Evolutionary conservation across 139 green algal species (phyloP).

Genomic region (Pedinophyceae sp.): DNA sequence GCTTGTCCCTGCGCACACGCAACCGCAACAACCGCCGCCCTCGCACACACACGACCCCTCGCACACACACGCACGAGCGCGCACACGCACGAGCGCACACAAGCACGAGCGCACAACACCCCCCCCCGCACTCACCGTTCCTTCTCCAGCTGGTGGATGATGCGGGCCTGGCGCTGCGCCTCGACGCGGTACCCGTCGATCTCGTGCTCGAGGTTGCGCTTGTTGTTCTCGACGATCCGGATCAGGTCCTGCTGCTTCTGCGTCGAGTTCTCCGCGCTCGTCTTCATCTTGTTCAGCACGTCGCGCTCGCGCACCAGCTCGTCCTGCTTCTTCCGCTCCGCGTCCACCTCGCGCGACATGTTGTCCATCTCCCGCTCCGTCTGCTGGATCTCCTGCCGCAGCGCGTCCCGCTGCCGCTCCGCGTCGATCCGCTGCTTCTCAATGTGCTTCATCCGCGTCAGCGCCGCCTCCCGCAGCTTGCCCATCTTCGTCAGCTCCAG

Average conservation of each 20-base stretch:
- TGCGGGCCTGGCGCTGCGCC: slow-evolving; percentile 45
- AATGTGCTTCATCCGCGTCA: slow-evolving; percentile 27
- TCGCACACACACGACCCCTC: too few species aligned
- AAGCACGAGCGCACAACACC: too few species aligned
- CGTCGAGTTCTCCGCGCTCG: slow-evolving; percentile 59
- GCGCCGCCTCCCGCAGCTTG: slow-evolving; percentile 41
- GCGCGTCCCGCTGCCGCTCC: slow-evolving; percentile 24
- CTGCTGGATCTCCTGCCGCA: slow-evolving; percentile 4
- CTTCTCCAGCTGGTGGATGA: slow-evolving; percentile 56
- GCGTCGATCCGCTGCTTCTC: slow-evolving; percentile 34
- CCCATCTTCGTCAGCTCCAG: slow-evolving; percentile 42
- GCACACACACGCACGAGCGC: too few species aligned
- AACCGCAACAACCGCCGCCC: too few species aligned
- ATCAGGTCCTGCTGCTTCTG: slow-evolving; percentile 68
- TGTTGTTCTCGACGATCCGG: slow-evolving; percentile 69
- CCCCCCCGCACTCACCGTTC: too few species aligned
- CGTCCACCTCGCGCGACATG: slow-evolving; percentile 13
- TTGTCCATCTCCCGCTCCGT: slow-evolving; percentile 34
- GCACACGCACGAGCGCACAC: too few species aligned
- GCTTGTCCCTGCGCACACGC: slow-evolving; percentile 37
- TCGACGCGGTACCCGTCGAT: slow-evolving; percentile 58
- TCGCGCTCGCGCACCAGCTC: slow-evolving; percentile 69
- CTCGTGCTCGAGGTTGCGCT: slow-evolving; percentile 78
- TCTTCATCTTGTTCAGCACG: slow-evolving; percentile 71
- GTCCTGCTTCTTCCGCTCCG: slow-evolving; percentile 55